Evolutionary conservation across 352 stramenopile species (phyloP), one percentile per base, ranked within the genome.

Genomic region (Globisporangium okanoganense): DNA sequence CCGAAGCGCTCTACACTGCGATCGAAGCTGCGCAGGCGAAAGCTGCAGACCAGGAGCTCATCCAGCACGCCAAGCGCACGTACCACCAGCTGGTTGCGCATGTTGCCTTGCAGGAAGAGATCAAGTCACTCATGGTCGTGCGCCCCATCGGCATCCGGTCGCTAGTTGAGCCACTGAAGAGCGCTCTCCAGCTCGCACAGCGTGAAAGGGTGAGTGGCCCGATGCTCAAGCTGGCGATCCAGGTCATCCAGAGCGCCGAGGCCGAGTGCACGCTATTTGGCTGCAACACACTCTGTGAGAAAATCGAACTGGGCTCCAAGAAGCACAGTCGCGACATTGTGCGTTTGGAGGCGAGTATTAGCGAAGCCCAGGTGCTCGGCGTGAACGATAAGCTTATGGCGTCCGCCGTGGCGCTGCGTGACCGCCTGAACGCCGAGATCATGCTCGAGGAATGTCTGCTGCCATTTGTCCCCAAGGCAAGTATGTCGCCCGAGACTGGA

Each of bases 251-350:
- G 47, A 85, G 79, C 44, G 82, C 79, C 16, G 85, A 94, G 62
- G 78, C 78, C 51, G 85, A 94, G 62, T 91, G 82, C 44, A 92
- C 77, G 55, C 73, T 94, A n/a, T 94, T 87, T 48, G 82, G 85
- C 7, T 88, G 75, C 41, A 72, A 90, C 44, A 75, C 79, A 22
- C 67, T 92, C 25, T 89, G 80, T 44, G 66, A 66, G 44, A 84
- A 79, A 52, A 87, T 94, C 52, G 69, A 76, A 22, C 63, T 82
- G 16, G 82, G 80, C 44, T 76, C 78, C 0, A 77, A 77, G 65
- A 73, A 77, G 33, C 65, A 87, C 60, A 50, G 56, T 12, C 75
- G 70, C 20, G 76, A 86, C 48, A 89, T 94, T 51, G 71, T 72
- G 38, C 78, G 82, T 0, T 71, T 94, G 10, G 81, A 85, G 47